Evolutionary conservation across 352 stramenopile genomes (phyloP).

Genomic region (Globisporangium heterothallicum): DNA sequence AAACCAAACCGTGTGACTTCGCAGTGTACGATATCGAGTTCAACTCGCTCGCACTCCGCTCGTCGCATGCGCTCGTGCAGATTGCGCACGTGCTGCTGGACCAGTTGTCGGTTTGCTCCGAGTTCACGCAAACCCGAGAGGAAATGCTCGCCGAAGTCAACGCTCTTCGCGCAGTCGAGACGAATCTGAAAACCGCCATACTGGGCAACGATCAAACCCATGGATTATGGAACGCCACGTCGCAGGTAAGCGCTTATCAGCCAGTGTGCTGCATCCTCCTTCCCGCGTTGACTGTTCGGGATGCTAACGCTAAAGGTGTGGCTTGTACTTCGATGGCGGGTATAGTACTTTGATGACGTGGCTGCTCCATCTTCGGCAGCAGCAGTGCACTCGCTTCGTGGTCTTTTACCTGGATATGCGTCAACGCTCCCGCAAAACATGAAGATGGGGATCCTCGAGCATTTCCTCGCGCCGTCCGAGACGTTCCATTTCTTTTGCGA

Average conservation of each 20-base stretch:
- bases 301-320: no score
- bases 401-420: slow-evolving; percentile 54
- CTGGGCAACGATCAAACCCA: slow-evolving; percentile 21
- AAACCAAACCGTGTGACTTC: slow-evolving; percentile 21
- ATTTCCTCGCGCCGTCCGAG: slow-evolving; percentile 58
- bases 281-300: no score
- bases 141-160: slow-evolving; percentile 43
- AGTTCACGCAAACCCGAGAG: slow-evolving; percentile 34
- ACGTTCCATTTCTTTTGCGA: slow-evolving; percentile 77
- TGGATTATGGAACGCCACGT: slow-evolving; percentile 66
- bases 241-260: slow-evolving; percentile 22
- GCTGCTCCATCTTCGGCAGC: slow-evolving; percentile 17
- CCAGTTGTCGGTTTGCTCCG: slow-evolving; percentile 50
- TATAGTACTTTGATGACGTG: slow-evolving; percentile 49
- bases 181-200: slow-evolving; percentile 32
- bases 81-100: slow-evolving; percentile 62
- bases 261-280: no score
- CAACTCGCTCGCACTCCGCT: slow-evolving; percentile 70
- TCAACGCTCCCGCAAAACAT: slow-evolving; percentile 33
- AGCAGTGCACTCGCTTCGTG: slow-evolving; percentile 42
- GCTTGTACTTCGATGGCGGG: neutral
- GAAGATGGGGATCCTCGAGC: slow-evolving; percentile 55
- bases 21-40: slow-evolving; percentile 76
- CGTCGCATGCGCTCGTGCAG: slow-evolving; percentile 46
- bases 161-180: slow-evolving; percentile 20